A percentile compares a stretch with the other conserved stretches of the same genome.
Conservation (phyloP, 192 early-diverging fungal genomes). For the Mortierella claussenii region DNA sequence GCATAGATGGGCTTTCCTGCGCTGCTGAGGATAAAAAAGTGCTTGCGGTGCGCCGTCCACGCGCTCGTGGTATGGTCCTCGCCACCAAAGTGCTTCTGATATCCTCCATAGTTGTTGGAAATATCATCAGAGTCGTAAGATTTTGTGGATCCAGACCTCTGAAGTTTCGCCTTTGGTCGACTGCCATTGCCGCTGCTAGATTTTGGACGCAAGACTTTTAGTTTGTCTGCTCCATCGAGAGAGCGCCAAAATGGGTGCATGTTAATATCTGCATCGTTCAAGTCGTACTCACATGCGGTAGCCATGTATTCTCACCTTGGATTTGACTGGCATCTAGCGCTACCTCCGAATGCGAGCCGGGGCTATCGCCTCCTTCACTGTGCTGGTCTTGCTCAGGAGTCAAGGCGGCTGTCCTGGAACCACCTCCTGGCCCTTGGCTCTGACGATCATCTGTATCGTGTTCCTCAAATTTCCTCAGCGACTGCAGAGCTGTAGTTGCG, state of each 20-base stretch:
- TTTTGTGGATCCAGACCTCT: constrained; percentile 21
- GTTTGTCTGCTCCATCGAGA: constrained; percentile 20
- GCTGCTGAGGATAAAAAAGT: constrained; percentile 93
- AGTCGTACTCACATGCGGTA: no score
- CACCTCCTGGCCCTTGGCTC: constrained; percentile 12
- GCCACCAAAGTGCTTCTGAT: constrained; percentile 34
- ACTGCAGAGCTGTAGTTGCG: constrained; percentile 11
- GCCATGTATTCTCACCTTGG: no score
- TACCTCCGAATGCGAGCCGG: constrained; percentile 9
- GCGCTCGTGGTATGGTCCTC: constrained; percentile 50
- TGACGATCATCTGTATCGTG: constrained; percentile 30
- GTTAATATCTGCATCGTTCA: no score
- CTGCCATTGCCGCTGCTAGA: constrained; percentile 1
- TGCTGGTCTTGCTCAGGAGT: constrained; percentile 24
- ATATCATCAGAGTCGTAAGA: constrained; percentile 52
- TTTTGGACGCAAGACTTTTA: constrained; percentile 33
- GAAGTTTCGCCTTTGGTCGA: constrained; percentile 17
- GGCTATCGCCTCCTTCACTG: constrained; percentile 19
- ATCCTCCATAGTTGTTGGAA: constrained; percentile 50
- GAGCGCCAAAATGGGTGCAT: background rate
- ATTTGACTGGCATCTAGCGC: constrained; percentile 30
- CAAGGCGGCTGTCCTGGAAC: constrained; percentile 3
- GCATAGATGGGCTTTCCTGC: constrained; percentile 97
- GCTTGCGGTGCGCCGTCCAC: constrained; percentile 75
- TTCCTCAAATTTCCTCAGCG: constrained; percentile 40